Percentiles rank a stretch among this genome's conserved stretches.
These are phyloP conservation scores for Aspergillus floridensis DNA, from an alignment of 2,329 filamentous ascomycete genomes.

Conservation along the genomic window DNA sequence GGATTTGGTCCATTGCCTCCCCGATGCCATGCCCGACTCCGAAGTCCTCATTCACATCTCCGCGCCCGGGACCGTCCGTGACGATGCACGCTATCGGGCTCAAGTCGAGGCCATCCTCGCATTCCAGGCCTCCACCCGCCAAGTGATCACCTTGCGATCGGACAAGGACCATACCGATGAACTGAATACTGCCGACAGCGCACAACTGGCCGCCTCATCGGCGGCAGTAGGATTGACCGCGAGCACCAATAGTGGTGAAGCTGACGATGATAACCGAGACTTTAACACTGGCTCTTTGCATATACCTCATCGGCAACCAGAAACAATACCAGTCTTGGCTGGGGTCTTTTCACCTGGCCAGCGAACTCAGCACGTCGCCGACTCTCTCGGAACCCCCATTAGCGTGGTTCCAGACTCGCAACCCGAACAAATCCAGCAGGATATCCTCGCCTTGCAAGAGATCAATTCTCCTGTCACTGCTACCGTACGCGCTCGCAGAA, in stretches of 20 bases:
- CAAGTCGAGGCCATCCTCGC: constrained; percentile 38
- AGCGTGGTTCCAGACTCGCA: constrained; percentile 44
- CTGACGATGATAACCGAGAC: background rate
- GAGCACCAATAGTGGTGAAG: background rate
- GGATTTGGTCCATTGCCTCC: background rate
- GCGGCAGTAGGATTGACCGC: background rate
- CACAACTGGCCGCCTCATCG: background rate
- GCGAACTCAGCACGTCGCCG: constrained; percentile 6
- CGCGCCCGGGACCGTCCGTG: constrained; percentile 35
- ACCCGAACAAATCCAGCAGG: constrained; percentile 15
- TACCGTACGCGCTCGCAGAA: background rate
- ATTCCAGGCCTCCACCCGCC: constrained; percentile 32
- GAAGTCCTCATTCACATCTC: constrained; percentile 45
- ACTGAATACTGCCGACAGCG: background rate
- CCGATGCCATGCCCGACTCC: constrained; percentile 21
- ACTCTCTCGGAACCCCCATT: constrained; percentile 34
- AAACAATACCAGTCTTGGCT: background rate
- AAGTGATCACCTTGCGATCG: constrained; percentile 16
- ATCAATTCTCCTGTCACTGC: background rate
- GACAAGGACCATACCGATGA: background rate
- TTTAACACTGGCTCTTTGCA: background rate
- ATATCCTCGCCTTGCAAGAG: constrained; percentile 6
- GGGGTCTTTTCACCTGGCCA: background rate
- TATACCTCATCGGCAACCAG: background rate
- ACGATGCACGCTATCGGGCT: constrained; percentile 40